Base-by-base conservation (phyloP, 768 basidiomycete genomes). In the Boletus subparvulus region DNA sequence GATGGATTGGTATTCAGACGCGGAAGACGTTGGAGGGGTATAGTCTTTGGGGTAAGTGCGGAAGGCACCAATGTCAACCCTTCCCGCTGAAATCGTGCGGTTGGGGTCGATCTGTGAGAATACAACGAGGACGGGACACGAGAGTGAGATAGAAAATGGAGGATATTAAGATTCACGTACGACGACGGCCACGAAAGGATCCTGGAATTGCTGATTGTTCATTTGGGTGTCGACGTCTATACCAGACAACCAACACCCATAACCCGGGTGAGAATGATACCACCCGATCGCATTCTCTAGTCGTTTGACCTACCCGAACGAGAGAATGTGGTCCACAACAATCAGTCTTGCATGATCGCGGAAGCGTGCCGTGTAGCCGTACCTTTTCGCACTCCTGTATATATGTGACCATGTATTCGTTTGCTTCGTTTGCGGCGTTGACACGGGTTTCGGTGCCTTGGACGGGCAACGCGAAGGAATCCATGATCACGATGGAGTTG, bases 31-130 rank as follows among this genome's bases (percentile, higher is more conserved):
- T 0, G 91, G 85, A 3, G 96, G 94, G 2, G 87, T 93, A 75
- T 97, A 97, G 65, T 88, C 89, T 77, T 94, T 92, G 4, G 97
- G 97, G 71, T 92, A 99, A 1, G 97, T 98, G 56, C 97, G 82
- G 83, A 99, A 99, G 6, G 97, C 97, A 53, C 97, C 96, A 64
- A 99, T 98, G 72, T 98, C 97, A 47, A 99, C 97, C 74, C 94
- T 95, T 28, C 97, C 97, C 0, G 96, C 96, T 10, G 96, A 98
- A 64, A 99, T 89, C 37, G 96, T 99, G 59, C 96, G 90, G 75
- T 98, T 98, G 9, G 96, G 96, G 70, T 99, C 96, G 67, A 99
- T 93, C 94, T 94, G 55, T 13, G 28, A 14, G 45, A 54, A 32
- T 17, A 36, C 4, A 14, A 7, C 11, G 21, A 50, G 32, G 6